Evolutionary conservation across 2,329 filamentous ascomycete species (phyloP).

Genomic region (Endocalyx cinctus): DNA sequence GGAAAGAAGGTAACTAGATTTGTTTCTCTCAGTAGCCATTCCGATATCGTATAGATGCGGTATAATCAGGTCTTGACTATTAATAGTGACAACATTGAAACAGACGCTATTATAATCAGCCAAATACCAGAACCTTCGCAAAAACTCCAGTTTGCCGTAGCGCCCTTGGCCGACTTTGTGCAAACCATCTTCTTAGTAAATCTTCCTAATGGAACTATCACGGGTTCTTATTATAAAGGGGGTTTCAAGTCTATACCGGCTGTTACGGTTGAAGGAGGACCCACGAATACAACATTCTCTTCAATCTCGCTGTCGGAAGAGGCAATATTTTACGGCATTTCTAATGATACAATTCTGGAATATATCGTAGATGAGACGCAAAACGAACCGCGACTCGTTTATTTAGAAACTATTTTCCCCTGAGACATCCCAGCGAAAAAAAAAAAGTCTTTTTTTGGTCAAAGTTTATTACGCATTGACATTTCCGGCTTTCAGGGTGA

Average conservation of each 20-base stretch:
- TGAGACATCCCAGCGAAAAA: no score
- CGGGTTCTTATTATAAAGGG: not conserved
- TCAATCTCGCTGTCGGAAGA: not conserved
- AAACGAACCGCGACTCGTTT: no score
- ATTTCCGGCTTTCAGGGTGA: no score
- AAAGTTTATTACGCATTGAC: no score
- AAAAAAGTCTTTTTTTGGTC: no score
- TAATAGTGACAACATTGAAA: not conserved
- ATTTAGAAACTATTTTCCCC: no score
- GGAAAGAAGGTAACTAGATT: not conserved
- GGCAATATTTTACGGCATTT: not conserved
- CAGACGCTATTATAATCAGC: not conserved
- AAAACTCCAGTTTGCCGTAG: not conserved
- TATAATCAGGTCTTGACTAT: not conserved
- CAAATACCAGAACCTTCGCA: not conserved
- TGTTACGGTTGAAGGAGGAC: not conserved
- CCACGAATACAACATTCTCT: not conserved
- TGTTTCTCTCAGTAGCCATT: not conserved
- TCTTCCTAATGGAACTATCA: not conserved
- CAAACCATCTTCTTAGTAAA: not conserved
- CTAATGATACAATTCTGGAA: not conserved
- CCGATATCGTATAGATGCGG: not conserved
- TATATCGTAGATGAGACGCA: not conserved
- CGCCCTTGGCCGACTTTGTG: not conserved
- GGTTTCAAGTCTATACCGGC: not conserved